A percentile compares a stretch with the other conserved stretches of the same genome.
Evolutionary conservation across 2,329 filamentous ascomycete genomes (phyloP).

Genomic region (Colletotrichum eremochloae): DNA sequence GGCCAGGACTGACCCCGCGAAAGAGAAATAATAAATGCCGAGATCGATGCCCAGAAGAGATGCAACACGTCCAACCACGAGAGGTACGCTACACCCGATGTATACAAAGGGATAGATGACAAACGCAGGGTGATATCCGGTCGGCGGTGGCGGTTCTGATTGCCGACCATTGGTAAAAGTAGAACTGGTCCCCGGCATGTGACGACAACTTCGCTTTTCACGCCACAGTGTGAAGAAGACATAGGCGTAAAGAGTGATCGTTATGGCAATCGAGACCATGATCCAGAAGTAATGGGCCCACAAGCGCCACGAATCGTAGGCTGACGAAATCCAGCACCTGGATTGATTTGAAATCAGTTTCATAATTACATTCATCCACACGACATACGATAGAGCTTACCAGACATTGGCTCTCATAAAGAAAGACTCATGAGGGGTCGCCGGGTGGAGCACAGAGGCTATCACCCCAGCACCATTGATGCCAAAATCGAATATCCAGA

Average conservation of each 20-base stretch:
- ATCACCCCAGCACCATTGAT: slow-evolving; percentile 27
- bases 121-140: slow-evolving; percentile 53
- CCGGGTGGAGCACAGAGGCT: slow-evolving; percentile 2
- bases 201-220: slow-evolving; percentile 35
- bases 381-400: not conserved
- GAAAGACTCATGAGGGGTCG: slow-evolving; percentile 26
- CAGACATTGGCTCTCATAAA: slow-evolving; percentile 40
- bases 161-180: not conserved
- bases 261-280: slow-evolving; percentile 57
- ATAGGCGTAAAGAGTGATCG: slow-evolving; percentile 54
- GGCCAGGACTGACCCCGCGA: slow-evolving; percentile 64
- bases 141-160: not conserved
- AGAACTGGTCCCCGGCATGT: slow-evolving; percentile 16
- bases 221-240: slow-evolving; percentile 55
- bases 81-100: slow-evolving; percentile 71
- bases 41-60: slow-evolving; percentile 64
- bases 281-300: slow-evolving; percentile 75
- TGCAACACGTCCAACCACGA: slow-evolving; percentile 70
- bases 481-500: slow-evolving; percentile 61
- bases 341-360: not conserved
- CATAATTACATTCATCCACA: not conserved
- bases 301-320: slow-evolving; percentile 65
- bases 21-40: slow-evolving; percentile 62
- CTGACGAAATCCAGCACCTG: slow-evolving; percentile 72
- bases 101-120: slow-evolving; percentile 75